These are phyloP conservation scores for Epichloe hybrida DNA, from an alignment of 2,329 filamentous ascomycete genomes.

Conservation along the genomic window DNA sequence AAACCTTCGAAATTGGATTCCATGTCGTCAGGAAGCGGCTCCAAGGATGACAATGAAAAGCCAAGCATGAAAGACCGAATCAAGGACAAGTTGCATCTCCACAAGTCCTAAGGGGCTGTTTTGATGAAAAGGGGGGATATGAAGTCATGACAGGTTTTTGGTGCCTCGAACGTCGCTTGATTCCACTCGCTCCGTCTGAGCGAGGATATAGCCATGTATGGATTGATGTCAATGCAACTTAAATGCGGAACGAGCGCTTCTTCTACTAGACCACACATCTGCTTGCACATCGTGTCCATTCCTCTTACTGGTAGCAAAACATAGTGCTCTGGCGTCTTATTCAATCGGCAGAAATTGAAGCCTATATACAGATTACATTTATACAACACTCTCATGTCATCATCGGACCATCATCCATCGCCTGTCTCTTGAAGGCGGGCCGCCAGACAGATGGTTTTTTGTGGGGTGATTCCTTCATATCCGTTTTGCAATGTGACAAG, in stretches of 20 bases:
- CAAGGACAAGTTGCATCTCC: slow-evolving; percentile 53
- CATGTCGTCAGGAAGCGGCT: neutral
- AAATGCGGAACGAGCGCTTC: too few species aligned
- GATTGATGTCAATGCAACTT: too few species aligned
- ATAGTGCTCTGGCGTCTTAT: neutral
- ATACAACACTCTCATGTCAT: neutral
- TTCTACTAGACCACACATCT: too few species aligned
- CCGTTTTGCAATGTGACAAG: too few species aligned
- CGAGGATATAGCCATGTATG: too few species aligned
- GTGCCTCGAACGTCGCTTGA: too few species aligned
- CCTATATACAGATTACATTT: neutral
- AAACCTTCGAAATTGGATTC: slow-evolving; percentile 6
- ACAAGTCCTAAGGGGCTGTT: slow-evolving; percentile 9
- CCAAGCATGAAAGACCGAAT: slow-evolving; percentile 48
- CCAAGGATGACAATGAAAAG: slow-evolving; percentile 26
- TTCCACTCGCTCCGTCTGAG: too few species aligned
- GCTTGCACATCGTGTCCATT: neutral
- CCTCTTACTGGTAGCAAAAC: neutral
- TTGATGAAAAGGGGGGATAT: neutral
- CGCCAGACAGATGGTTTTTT: neutral
- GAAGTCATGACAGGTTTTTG: neutral
- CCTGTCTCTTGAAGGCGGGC: neutral
- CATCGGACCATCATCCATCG: neutral
- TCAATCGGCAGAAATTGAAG: neutral
- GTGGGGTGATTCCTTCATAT: too few species aligned